Base-by-base conservation (phyloP, 2,329 filamentous ascomycete genomes). In the Gyromitra esculenta region DNA sequence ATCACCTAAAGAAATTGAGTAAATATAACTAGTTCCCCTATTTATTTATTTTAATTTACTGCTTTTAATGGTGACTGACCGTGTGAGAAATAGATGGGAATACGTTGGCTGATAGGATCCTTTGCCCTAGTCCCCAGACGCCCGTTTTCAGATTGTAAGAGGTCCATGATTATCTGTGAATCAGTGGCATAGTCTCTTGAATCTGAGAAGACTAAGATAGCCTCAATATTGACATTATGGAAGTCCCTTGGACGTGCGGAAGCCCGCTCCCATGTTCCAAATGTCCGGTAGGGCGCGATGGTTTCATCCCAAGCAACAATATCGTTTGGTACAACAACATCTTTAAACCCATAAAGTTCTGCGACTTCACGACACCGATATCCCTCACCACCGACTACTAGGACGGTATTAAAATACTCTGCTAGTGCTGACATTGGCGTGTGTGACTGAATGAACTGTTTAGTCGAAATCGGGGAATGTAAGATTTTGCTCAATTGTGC, bases 401-500 rank as follows among this genome's bases (percentile, higher is more conserved):
- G 87, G 45, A 93, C 91, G 1, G 91, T 92, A 80, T 89, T 87
- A 86, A 92, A 93, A 87, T 93, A 93, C 83, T 92, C 90, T 25
- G 91, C 85, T 81, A 93, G 84, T 59, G 91, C 91, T 75, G 90
- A 90, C 91, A 93, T 93, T 80, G 91, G 91, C 2, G 90, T 92
- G 86, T 92, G 91, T 0, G 89, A 91, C 83, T 92, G 91, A 82
- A 92, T 92, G 86, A 93, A 93, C 82, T 92, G 91, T 75, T 92
- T 90, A 48, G 88, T 91, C 66, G 86, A 88, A 83, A 92, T 88
- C 67, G 89, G 89, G 81, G 87, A 87, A 75, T 87, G 84, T 59
- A 92, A 86, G 78, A 93, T 91, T 82, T 88, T 88, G 79, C 88
- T 87, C 18, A 92, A 87, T 83, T 92, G 90, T 75, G 89, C 86